Evolutionary conservation across 495 filamentous ascomycete species (phyloP).

Genomic region (Glutinoglossum americanum): DNA sequence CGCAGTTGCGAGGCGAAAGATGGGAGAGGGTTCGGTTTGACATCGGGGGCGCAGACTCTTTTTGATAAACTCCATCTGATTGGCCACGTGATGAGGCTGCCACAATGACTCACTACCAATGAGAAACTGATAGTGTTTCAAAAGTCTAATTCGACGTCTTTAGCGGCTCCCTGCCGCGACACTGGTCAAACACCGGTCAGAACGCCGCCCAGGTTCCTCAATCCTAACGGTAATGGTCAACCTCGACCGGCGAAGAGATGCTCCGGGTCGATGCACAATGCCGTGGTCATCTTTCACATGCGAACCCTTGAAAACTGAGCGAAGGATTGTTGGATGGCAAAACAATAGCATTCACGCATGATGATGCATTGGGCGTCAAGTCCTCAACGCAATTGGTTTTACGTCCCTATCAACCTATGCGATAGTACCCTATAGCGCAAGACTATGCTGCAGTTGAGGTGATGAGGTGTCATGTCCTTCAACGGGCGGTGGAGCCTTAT

Average conservation of each 20-base stretch:
- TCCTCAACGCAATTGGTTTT: neutral
- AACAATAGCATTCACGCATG: neutral
- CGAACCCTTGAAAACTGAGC: neutral
- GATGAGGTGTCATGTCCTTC: constrained; percentile 2
- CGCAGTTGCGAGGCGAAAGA: neutral
- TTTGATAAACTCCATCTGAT: neutral
- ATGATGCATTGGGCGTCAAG: neutral
- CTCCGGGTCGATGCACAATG: constrained; percentile 1
- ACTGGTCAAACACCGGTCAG: neutral
- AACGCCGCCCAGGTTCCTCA: neutral
- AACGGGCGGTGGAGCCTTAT: neutral
- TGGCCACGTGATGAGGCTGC: neutral
- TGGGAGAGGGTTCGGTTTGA: neutral
- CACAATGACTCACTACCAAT: neutral
- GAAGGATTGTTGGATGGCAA: neutral
- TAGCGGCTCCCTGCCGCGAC: neutral
- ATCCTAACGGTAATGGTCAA: neutral
- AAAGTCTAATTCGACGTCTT: constrained; percentile 1
- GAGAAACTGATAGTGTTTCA: neutral
- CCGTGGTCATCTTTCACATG: neutral
- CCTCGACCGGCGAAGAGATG: neutral
- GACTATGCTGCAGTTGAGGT: neutral
- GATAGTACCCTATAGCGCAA: neutral
- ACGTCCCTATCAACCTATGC: neutral
- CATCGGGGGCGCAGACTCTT: neutral